A percentile compares a stretch with the other conserved stretches of the same genome.
Evolutionary conservation across 129 eudicot species (phyloP).

Genomic region (Tagetes patula): DNA sequence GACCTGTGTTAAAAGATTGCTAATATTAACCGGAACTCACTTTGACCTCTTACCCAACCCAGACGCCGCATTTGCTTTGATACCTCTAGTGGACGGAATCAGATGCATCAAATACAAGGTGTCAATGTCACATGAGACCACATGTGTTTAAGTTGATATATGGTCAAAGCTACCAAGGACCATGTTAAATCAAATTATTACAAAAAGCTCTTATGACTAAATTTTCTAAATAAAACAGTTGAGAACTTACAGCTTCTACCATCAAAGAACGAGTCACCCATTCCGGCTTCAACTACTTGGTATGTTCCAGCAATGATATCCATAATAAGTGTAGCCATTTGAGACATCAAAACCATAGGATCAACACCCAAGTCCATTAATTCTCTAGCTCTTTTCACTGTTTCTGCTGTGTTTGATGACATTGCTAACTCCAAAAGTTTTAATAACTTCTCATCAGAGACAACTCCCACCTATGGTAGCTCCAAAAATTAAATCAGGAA

Average conservation of each 20-base stretch:
- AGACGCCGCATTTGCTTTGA: not conserved
- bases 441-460: slow-evolving; percentile 79
- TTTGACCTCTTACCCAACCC: not conserved
- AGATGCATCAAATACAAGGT: not conserved
- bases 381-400: slow-evolving; percentile 84
- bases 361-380: slow-evolving; percentile 85
- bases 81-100: not conserved
- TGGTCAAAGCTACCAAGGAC: not conserved
- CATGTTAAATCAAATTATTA: not conserved
- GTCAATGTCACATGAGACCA: not conserved
- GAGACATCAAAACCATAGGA: slow-evolving; percentile 82
- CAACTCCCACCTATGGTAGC: slow-evolving; percentile 69
- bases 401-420: slow-evolving; percentile 87
- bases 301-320: slow-evolving; percentile 91
- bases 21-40: too few relatives aligned
- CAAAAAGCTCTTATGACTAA: not conserved
- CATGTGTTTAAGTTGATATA: not conserved
- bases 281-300: slow-evolving; percentile 51
- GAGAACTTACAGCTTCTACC: slow-evolving; percentile 80
- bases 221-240: slow-evolving; percentile 2
- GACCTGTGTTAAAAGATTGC: not conserved
- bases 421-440: slow-evolving; percentile 85
- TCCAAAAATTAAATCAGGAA: not conserved
- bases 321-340: slow-evolving; percentile 80
- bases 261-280: slow-evolving; percentile 49